Evolutionary conservation across 1,139 yeast genomes (phyloP), one percentile per base, ranked within the genome.

Genomic region (Fermentozyma sake): DNA sequence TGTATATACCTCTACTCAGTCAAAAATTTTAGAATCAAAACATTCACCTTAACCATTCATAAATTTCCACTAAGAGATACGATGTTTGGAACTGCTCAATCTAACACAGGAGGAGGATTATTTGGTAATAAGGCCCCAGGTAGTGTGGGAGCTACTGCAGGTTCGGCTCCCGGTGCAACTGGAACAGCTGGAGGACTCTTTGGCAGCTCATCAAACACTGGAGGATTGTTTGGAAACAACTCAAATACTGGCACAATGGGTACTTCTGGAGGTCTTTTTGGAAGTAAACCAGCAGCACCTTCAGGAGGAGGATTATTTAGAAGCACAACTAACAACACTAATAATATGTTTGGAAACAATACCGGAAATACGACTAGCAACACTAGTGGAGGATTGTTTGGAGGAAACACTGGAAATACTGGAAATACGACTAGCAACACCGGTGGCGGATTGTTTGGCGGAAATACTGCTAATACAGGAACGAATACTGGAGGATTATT

Each of bases 221-320:
- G 51, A 2, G 57, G 59, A 3, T 36, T 54, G 19, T 52, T 54
- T 39, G 57, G 59, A 11, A 26, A 18, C 23, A 22, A 21, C 16
- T 10, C 32, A n/a, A 24, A 22, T 18, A n/a, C 28, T 11, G 18
- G 10, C 17, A 9, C 29, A 4, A 31, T 22, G 20, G 16, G 21
- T 7, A 14, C 23, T 4, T 23, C 26, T 8, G 21, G 27, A n/a
- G 14, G 23, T 4, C n/a, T n/a, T n/a, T n/a, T n/a, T n/a, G n/a
- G n/a, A n/a, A n/a, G n/a, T n/a, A n/a, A n/a, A n/a, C n/a, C n/a
- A n/a, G n/a, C n/a, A n/a, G n/a, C n/a, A n/a, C n/a, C n/a, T n/a
- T n/a, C n/a, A n/a, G n/a, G n/a, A n/a, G 38, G 41, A 6, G 44
- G 43, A 2, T 32, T 38, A 10, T 38, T 38, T 29, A 41, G 44